phyloP scores from a whole-genome alignment of 345 rosid genomes.

The Kernera saxatilis region DNA sequence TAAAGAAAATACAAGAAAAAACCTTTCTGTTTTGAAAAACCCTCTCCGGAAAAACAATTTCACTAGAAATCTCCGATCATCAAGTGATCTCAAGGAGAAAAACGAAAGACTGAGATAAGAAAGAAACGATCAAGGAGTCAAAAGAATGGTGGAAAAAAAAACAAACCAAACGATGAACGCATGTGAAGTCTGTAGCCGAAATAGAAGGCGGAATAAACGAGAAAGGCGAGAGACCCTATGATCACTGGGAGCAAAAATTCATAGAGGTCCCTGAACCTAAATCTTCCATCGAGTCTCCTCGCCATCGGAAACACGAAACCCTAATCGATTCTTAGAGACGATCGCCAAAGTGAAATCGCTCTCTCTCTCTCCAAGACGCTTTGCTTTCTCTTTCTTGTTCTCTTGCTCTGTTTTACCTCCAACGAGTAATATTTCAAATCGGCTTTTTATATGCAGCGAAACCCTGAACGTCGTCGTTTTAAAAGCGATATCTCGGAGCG shows the following conservation, averaged over 20 bases:
- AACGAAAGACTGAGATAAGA: not conserved
- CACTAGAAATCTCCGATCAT: not conserved
- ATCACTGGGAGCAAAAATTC: not conserved
- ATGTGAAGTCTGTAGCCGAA: conserved; percentile 42
- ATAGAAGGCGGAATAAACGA: conserved; percentile 24
- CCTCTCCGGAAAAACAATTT: not conserved
- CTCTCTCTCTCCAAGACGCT: not conserved
- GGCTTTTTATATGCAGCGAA: not conserved
- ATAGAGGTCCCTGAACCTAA: not conserved
- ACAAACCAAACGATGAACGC: conserved; percentile 38
- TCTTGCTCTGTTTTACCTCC: not conserved
- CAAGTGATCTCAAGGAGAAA: not conserved
- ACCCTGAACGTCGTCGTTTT: not conserved
- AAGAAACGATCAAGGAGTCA: not conserved
- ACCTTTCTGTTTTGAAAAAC: not conserved
- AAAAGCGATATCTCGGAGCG: not conserved
- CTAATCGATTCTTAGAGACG: not conserved
- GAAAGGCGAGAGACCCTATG: not conserved
- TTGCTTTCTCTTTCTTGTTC: not conserved
- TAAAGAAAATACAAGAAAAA: not conserved
- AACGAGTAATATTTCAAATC: not conserved
- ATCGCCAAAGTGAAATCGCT: not conserved
- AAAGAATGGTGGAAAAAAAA: conserved; percentile 12
- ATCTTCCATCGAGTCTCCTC: not conserved
- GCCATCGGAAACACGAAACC: not conserved